Percentiles rank a stretch among this genome's conserved stretches.
Conservation (phyloP, 176 grass and related monocot species). For the Phoenix roebelenii region DNA sequence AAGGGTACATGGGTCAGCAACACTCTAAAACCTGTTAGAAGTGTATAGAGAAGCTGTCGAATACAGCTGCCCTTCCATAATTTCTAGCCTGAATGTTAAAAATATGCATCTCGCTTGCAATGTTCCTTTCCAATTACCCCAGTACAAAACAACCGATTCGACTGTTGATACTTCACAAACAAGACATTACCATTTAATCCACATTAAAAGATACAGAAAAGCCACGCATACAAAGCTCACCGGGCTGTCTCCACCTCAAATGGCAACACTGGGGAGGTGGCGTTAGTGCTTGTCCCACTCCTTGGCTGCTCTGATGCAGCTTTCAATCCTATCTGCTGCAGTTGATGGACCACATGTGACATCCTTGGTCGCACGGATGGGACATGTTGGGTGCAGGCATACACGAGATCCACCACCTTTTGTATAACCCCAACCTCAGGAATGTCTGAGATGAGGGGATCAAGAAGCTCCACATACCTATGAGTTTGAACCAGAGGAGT, state of each 20-base stretch:
- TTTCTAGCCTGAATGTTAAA: too few species aligned
- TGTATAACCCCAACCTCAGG: constrained; percentile 71
- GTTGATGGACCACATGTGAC: constrained; percentile 92
- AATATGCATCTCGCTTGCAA: too few species aligned
- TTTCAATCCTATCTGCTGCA: constrained; percentile 76
- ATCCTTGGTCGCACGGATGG: constrained; percentile 91
- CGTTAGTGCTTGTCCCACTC: constrained; percentile 85
- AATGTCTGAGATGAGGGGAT: constrained; percentile 70
- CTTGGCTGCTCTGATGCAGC: constrained; percentile 49
- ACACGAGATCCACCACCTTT: constrained; percentile 84
- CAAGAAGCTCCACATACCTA: constrained; percentile 78
- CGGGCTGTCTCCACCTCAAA: constrained; percentile 72
- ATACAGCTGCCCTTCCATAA: too few species aligned
- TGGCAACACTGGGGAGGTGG: constrained; percentile 81
- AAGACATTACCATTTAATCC: too few species aligned
- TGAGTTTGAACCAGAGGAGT: constrained; percentile 82
- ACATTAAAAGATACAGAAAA: too few species aligned
- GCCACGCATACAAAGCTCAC: constrained; percentile 8
- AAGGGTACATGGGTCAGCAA: too few species aligned
- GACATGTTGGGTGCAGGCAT: constrained; percentile 90
- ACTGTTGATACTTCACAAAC: too few species aligned
- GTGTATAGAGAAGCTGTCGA: too few species aligned
- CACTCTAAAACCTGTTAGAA: too few species aligned
- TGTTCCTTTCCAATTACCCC: too few species aligned
- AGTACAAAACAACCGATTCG: too few species aligned